These are phyloP conservation scores for Mycena latifolia DNA, from an alignment of 768 basidiomycete genomes.

Conservation along the genomic window DNA sequence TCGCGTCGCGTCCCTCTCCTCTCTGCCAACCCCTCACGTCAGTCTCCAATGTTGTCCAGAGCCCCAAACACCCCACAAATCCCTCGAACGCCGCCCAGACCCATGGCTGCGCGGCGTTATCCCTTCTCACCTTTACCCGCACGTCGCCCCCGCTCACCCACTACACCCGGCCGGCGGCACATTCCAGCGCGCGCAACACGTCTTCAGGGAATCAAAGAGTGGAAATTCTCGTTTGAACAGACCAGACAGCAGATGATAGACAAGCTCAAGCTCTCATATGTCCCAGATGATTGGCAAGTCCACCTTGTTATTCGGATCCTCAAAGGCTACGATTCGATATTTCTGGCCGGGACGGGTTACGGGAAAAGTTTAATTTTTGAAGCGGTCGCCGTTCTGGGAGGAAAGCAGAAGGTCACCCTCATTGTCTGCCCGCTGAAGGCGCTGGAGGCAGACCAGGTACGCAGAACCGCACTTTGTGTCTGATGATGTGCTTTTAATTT, in stretches of 20 bases:
- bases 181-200: constrained; percentile 8
- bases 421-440: constrained; percentile 46
- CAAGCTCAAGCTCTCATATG: neutral
- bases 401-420: constrained; percentile 21
- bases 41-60: too few species aligned
- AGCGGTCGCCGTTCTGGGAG: neutral
- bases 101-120: neutral
- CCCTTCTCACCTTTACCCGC: constrained; percentile 2
- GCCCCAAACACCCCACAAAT: neutral
- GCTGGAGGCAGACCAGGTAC: constrained; percentile 44
- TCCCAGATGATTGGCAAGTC: constrained; percentile 24
- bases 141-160: constrained; percentile 2
- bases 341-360: neutral
- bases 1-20: constrained; percentile 4
- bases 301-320: constrained; percentile 1
- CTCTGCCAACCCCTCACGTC: neutral
- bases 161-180: constrained; percentile 13
- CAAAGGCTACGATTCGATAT: neutral
- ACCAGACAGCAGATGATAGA: neutral
- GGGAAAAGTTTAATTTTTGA: neutral
- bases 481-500: constrained; percentile 11
- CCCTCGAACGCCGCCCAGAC: constrained; percentile 1
- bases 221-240: neutral
- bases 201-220: constrained; percentile 16
- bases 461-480: constrained; percentile 6